These are phyloP conservation scores for Sugiyamaella japonica DNA, from an alignment of 1,139 yeast genomes.

Conservation along the genomic window DNA sequence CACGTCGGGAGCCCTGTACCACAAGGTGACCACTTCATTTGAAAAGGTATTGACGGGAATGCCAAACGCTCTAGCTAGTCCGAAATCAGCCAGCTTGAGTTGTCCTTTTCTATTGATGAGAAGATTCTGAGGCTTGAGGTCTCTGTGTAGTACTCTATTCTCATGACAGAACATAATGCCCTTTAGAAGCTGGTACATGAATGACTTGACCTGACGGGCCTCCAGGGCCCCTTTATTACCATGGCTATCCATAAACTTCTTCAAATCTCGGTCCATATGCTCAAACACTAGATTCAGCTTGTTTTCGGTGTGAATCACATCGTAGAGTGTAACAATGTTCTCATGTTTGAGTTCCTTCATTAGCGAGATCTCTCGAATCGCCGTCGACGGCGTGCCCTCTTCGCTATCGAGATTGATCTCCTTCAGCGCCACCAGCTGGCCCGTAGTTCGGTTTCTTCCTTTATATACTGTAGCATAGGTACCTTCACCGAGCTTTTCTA, in stretches of 20 bases:
- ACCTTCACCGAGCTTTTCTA: conserved; percentile 95
- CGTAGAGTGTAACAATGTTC: conserved; percentile 88
- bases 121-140: conserved; percentile 91
- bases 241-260: conserved; percentile 88
- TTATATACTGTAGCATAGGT: conserved; percentile 98
- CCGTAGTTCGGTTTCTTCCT: conserved; percentile 88
- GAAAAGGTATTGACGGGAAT: conserved; percentile 97
- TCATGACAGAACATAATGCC: conserved; percentile 96
- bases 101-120: conserved; percentile 87
- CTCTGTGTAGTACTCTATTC: conserved; percentile 90
- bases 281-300: conserved; percentile 92
- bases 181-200: conserved; percentile 87
- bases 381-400: conserved; percentile 98
- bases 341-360: conserved; percentile 97
- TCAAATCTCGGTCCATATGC: conserved; percentile 89
- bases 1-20: conserved; percentile 99
- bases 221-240: conserved; percentile 81
- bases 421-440: conserved; percentile 89
- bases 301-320: conserved; percentile 95
- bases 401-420: conserved; percentile 94
- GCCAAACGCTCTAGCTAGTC: conserved; percentile 96
- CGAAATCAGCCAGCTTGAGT: conserved; percentile 94
- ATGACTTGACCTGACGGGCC: conserved; percentile 75
- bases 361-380: conserved; percentile 91
- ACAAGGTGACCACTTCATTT: conserved; percentile 93